Evolutionary conservation across 331 rosid species (phyloP).

Genomic region (Acacia pycnantha): DNA sequence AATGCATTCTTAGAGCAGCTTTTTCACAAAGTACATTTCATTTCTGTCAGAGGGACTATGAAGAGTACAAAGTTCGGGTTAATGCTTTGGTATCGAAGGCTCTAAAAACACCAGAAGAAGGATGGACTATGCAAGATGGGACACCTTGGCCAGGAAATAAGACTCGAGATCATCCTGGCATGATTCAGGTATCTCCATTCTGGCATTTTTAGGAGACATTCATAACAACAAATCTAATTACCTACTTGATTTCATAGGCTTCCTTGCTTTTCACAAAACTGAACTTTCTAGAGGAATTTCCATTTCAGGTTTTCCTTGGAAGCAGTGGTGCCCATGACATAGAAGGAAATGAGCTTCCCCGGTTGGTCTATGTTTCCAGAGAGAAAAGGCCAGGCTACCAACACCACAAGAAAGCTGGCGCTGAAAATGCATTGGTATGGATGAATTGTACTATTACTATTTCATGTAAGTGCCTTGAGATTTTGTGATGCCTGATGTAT

Average conservation of each 20-base stretch:
- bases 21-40: constrained; percentile 15
- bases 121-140: constrained; percentile 97
- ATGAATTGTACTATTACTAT: neutral
- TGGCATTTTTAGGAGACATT: neutral
- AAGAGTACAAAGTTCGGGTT: constrained; percentile 87
- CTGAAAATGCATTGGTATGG: constrained; percentile 92
- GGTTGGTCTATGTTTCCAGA: constrained; percentile 95
- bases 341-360: constrained; percentile 87
- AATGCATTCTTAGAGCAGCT: neutral
- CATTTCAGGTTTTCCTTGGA: constrained; percentile 85
- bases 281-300: neutral
- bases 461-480: constrained; percentile 14
- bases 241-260: neutral
- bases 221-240: neutral
- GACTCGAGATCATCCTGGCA: constrained; percentile 93
- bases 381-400: constrained; percentile 98
- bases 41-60: constrained; percentile 77
- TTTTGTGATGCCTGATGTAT: constrained; percentile 30
- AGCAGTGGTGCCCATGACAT: constrained; percentile 76
- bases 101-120: constrained; percentile 93
- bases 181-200: constrained; percentile 77
- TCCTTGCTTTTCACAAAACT: neutral
- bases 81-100: constrained; percentile 96
- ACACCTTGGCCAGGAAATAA: constrained; percentile 99
- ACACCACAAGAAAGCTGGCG: constrained; percentile 99